Evolutionary conservation across 306 rosid genomes (phyloP).

Genomic region (Hippophae gyantsensis): DNA sequence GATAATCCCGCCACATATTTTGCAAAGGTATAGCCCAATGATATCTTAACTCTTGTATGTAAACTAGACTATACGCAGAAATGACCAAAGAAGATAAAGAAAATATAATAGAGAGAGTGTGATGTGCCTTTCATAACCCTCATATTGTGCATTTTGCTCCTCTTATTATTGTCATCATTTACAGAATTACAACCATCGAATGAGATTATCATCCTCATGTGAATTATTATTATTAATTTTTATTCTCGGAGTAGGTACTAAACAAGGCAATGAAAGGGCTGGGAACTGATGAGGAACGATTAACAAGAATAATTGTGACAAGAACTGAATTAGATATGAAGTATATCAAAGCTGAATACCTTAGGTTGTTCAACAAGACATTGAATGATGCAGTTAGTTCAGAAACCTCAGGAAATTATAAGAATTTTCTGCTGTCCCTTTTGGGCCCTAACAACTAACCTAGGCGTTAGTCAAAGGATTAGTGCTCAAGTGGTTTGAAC

Average conservation of each 20-base stretch:
- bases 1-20: slow-evolving; percentile 58
- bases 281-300: slow-evolving; percentile 58
- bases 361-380: slow-evolving; percentile 47
- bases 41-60: too few relatives aligned
- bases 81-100: too few relatives aligned
- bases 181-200: too few relatives aligned
- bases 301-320: slow-evolving; percentile 55
- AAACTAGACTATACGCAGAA: too few relatives aligned
- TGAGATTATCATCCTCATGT: too few relatives aligned
- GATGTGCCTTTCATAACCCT: too few relatives aligned
- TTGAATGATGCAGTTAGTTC: slow-evolving; percentile 66
- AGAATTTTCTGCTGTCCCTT: slow-evolving; percentile 57
- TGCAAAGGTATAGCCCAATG: slow-evolving; percentile 45
- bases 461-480: too few relatives aligned
- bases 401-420: slow-evolving; percentile 66
- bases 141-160: too few relatives aligned
- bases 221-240: too few relatives aligned
- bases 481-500: too few relatives aligned
- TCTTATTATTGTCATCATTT: too few relatives aligned
- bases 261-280: slow-evolving; percentile 65
- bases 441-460: slow-evolving; percentile 32
- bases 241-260: slow-evolving; percentile 30
- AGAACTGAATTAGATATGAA: slow-evolving; percentile 67
- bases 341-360: slow-evolving; percentile 58
- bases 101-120: too few relatives aligned